phyloP scores from a whole-genome alignment of 805 yeast species.

The Saturnispora galanensis region DNA sequence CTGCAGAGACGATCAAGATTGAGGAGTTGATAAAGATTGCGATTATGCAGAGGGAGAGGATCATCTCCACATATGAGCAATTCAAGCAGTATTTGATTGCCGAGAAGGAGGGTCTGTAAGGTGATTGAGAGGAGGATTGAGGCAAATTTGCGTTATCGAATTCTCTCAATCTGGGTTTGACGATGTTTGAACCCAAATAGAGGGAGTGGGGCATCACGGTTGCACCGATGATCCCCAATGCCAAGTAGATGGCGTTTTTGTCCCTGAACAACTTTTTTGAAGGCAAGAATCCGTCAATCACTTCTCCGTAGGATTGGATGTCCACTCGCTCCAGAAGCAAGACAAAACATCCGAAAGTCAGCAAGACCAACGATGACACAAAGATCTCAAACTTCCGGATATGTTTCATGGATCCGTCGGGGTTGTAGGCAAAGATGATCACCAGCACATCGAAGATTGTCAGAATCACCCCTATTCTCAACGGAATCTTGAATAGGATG shows the following conservation, averaged over 20 bases:
- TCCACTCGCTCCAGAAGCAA: constrained; percentile 54
- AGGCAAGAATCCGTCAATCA: constrained; percentile 66
- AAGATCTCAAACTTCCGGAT: constrained; percentile 70
- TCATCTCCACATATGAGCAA: constrained; percentile 63
- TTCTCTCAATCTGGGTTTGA: constrained; percentile 73
- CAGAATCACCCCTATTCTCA: constrained; percentile 62
- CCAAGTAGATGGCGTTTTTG: constrained; percentile 59
- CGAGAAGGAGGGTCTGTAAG: constrained; percentile 59
- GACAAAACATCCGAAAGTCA: constrained; percentile 69
- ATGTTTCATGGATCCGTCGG: constrained; percentile 64
- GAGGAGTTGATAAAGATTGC: constrained; percentile 84
- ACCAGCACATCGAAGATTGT: constrained; percentile 77
- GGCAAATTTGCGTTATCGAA: constrained; percentile 42
- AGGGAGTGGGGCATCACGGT: constrained; percentile 93
- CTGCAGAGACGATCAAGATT: constrained; percentile 72
- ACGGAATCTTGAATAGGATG: constrained; percentile 65
- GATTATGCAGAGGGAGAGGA: constrained; percentile 60
- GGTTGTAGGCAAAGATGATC: constrained; percentile 68
- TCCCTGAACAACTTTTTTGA: constrained; percentile 41
- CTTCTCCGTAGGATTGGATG: constrained; percentile 41
- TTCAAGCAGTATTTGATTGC: constrained; percentile 67
- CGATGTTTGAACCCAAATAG: constrained; percentile 78
- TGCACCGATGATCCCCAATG: constrained; percentile 84
- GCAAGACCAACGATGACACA: constrained; percentile 59
- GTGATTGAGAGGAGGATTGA: constrained; percentile 13